Conservation (phyloP, 2,329 filamentous ascomycete species). For the Acephala macrosclerotiorum region DNA sequence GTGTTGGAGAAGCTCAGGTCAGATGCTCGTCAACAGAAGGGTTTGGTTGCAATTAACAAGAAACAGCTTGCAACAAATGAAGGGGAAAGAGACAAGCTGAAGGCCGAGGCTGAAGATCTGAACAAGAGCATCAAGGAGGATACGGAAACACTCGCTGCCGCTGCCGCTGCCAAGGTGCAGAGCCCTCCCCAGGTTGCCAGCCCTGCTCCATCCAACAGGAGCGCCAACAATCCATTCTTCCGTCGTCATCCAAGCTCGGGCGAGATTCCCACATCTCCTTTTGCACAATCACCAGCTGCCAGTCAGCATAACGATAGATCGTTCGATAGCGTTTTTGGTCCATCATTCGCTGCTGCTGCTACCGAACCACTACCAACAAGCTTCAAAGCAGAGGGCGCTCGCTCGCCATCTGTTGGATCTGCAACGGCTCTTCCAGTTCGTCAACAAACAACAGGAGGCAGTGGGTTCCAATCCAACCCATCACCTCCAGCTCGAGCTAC, state of each 20-base stretch:
- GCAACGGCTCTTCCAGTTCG: conserved; percentile 37
- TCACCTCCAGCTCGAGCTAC: conserved; percentile 69
- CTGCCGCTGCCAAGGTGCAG: conserved; percentile 51
- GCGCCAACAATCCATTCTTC: conserved; percentile 95
- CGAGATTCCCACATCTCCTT: conserved; percentile 57
- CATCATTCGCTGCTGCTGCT: conserved; percentile 60
- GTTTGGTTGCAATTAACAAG: conserved; percentile 96
- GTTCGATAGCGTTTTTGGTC: conserved; percentile 89
- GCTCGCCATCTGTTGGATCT: conserved; percentile 36
- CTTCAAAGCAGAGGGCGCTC: conserved; percentile 59
- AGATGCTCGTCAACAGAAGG: conserved; percentile 94
- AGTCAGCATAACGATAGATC: conserved; percentile 64
- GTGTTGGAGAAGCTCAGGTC: conserved; percentile 92
- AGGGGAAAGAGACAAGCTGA: conserved; percentile 86
- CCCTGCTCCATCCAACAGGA: conserved; percentile 72
- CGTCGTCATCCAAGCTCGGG: conserved; percentile 68
- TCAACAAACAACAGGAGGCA: conserved; percentile 35
- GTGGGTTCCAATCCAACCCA: conserved; percentile 34
- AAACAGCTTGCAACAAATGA: conserved; percentile 94
- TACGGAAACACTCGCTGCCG: conserved; percentile 59
- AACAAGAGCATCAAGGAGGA: conserved; percentile 68
- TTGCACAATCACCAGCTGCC: conserved; percentile 48
- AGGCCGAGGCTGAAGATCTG: conserved; percentile 76
- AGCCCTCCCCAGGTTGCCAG: conserved; percentile 65
- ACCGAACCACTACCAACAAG: conserved; percentile 58